Conservation (phyloP, 495 filamentous ascomycete genomes). For the Penicillium riverlandense region DNA sequence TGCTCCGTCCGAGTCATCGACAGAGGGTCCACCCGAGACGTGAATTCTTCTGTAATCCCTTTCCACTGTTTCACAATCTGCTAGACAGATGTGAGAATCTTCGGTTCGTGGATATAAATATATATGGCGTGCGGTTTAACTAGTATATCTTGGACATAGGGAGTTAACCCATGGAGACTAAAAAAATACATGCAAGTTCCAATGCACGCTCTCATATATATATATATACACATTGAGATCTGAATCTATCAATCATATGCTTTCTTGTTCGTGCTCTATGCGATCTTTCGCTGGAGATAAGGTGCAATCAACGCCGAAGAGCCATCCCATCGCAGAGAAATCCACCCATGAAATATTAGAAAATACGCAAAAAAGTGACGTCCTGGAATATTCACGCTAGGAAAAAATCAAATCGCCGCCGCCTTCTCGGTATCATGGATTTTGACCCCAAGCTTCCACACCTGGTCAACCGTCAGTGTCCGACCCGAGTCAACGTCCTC, state of each 20-base stretch:
- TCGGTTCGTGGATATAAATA: background rate
- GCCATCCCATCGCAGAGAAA: background rate
- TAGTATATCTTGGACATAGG: background rate
- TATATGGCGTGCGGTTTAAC: background rate
- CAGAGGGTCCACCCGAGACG: background rate
- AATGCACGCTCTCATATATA: background rate
- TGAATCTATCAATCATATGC: too few relatives aligned
- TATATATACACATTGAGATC: too few relatives aligned
- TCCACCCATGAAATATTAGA: background rate
- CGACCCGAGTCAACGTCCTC: slow-evolving; percentile 33
- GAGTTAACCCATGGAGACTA: too few relatives aligned
- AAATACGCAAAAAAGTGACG: background rate
- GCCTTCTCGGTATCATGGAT: slow-evolving; percentile 33
- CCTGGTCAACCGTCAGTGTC: slow-evolving; percentile 56
- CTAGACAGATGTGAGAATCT: slow-evolving; percentile 1
- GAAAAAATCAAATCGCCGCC: background rate
- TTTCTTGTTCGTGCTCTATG: too few relatives aligned
- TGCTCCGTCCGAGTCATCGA: slow-evolving; percentile 2
- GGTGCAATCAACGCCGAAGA: too few relatives aligned
- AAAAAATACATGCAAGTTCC: background rate
- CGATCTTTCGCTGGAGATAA: too few relatives aligned
- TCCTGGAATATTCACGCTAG: background rate
- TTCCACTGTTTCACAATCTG: background rate
- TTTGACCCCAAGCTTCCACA: slow-evolving; percentile 70
- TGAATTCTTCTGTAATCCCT: background rate